Percentiles rank a stretch among this genome's conserved stretches.
Conservation (phyloP, 2,329 filamentous ascomycete genomes). For the Leptographium wingfieldii region DNA sequence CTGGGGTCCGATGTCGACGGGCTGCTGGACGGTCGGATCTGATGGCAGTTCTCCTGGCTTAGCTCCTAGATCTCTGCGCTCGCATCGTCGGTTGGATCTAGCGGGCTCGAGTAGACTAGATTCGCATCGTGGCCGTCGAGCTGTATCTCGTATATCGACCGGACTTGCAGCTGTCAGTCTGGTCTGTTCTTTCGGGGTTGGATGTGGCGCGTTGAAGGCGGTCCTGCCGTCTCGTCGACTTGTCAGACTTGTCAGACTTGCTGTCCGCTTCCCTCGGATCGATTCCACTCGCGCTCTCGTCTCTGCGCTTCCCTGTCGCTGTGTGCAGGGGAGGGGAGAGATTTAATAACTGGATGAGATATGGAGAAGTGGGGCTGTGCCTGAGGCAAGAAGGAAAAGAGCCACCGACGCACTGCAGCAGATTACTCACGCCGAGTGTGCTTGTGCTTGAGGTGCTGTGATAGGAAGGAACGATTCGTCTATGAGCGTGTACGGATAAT, state of each 20-base stretch:
- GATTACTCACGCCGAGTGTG: background rate
- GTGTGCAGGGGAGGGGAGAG: slow-evolving; percentile 1
- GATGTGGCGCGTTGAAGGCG: background rate
- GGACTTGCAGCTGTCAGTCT: background rate
- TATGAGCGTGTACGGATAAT: too few relatives aligned
- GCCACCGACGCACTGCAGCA: background rate
- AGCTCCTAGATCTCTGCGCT: background rate
- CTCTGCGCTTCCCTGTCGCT: background rate
- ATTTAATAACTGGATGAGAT: slow-evolving; percentile 6
- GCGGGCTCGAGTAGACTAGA: background rate
- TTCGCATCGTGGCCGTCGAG: background rate
- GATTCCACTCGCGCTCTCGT: background rate
- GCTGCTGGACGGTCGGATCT: background rate
- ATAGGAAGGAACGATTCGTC: background rate
- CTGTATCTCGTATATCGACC: background rate
- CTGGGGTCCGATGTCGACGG: too few relatives aligned
- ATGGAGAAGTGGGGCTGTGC: slow-evolving; percentile 6
- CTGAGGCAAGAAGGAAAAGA: slow-evolving; percentile 1
- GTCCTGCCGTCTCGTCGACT: background rate
- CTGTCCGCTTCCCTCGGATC: background rate
- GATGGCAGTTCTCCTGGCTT: background rate
- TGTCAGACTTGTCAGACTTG: background rate
- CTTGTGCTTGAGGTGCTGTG: background rate
- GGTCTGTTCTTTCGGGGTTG: background rate
- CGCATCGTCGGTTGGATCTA: background rate